Percentiles rank a stretch among this genome's conserved stretches.
These are phyloP conservation scores for Dimargaris cristalligena DNA, from an alignment of 192 early-diverging fungal genomes.

Conservation along the genomic window DNA sequence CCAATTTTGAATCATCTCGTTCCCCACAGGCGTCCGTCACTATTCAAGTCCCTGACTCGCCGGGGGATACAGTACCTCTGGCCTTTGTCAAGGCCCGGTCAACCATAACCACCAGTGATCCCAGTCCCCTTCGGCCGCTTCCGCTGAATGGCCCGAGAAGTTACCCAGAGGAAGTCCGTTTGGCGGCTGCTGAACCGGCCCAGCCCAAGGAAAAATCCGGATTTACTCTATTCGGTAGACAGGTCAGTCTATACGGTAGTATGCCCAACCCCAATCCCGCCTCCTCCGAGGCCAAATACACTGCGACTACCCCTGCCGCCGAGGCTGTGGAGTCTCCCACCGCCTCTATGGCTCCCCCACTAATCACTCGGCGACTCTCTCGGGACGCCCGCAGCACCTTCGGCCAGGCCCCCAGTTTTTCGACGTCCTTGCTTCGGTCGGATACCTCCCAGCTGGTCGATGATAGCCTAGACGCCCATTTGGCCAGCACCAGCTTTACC, in stretches of 20 bases:
- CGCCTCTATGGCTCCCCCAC: neutral
- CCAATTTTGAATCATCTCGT: too few species aligned
- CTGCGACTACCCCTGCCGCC: too few species aligned
- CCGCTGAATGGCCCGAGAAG: too few species aligned
- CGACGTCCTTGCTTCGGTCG: too few species aligned
- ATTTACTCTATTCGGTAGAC: neutral
- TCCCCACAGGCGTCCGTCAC: too few species aligned
- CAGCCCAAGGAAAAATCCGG: neutral
- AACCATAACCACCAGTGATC: too few species aligned
- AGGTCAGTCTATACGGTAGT: neutral
- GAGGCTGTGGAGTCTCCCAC: neutral
- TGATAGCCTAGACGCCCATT: too few species aligned
- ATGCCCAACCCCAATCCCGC: neutral
- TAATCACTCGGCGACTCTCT: neutral
- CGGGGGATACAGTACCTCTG: neutral
- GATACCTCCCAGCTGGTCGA: too few species aligned
- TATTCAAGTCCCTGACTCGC: neutral
- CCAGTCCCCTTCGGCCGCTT: too few species aligned
- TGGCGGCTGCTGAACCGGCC: neutral
- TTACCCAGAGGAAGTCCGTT: neutral
- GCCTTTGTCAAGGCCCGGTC: neutral
- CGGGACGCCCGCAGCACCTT: neutral
- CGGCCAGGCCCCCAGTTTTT: neutral
- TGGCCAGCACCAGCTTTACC: too few species aligned
- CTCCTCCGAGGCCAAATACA: neutral